Conservation (phyloP, 805 yeast genomes). For the Ogataea nakhonphanomensis region DNA sequence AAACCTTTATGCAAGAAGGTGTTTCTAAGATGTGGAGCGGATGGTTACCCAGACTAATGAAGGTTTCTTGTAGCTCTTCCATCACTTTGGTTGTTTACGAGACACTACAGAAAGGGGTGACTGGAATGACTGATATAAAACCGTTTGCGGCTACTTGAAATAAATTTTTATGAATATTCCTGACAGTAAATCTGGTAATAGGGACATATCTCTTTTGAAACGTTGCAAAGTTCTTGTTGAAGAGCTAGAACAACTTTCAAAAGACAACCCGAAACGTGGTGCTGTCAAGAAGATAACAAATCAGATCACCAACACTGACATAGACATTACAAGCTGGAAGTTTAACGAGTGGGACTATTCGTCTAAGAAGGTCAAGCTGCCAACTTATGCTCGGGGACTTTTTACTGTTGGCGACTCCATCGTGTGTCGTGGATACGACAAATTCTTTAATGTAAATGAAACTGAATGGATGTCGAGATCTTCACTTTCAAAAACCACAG, state of each 20-base stretch:
- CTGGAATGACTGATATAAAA: slow-evolving; percentile 23
- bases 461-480: slow-evolving; percentile 48
- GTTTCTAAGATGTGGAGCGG: slow-evolving; percentile 52
- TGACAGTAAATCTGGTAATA: neutral
- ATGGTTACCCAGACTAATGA: slow-evolving; percentile 63
- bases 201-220: neutral
- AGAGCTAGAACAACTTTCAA: slow-evolving; percentile 13
- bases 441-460: slow-evolving; percentile 84
- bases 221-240: slow-evolving; percentile 10
- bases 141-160: slow-evolving; percentile 27
- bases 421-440: slow-evolving; percentile 86
- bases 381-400: slow-evolving; percentile 79
- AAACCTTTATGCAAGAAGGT: slow-evolving; percentile 47
- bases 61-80: slow-evolving; percentile 69
- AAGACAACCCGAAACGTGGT: slow-evolving; percentile 20
- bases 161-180: slow-evolving; percentile 3
- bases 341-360: slow-evolving; percentile 89
- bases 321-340: slow-evolving; percentile 55
- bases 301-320: slow-evolving; percentile 20
- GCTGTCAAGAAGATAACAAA: slow-evolving; percentile 25
- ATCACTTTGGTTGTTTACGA: slow-evolving; percentile 64
- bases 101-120: slow-evolving; percentile 46
- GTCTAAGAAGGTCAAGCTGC: slow-evolving; percentile 50
- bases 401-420: slow-evolving; percentile 54
- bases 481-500: slow-evolving; percentile 42